Percentiles rank a stretch among this genome's conserved stretches.
Conservation (phyloP, 768 basidiomycete species). For the Mrakia frigida region DNA sequence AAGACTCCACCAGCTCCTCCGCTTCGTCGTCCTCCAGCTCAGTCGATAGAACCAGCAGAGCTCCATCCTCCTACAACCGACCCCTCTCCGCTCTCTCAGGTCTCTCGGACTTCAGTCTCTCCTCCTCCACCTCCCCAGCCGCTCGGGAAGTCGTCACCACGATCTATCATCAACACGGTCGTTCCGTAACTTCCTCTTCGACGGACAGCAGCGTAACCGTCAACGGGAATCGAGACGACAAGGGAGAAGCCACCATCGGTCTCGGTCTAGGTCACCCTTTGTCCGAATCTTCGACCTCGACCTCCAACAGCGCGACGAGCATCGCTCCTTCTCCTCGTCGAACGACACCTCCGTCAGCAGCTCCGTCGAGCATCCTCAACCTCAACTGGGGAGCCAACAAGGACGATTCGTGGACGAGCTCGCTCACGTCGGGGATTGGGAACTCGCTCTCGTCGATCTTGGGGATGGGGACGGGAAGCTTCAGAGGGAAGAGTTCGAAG, state of each 20-base stretch:
- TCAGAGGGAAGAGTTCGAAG: conserved; percentile 34
- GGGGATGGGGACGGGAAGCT: conserved; percentile 42
- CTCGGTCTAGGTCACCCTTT: neutral
- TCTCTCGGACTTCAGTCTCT: neutral
- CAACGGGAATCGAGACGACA: neutral
- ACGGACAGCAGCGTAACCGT: neutral
- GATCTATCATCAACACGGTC: neutral
- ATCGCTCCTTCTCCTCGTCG: neutral
- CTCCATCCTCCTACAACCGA: conserved; percentile 9
- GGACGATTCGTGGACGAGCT: conserved; percentile 58
- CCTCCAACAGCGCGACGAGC: neutral
- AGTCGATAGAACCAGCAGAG: neutral
- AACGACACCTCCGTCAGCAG: conserved; percentile 11
- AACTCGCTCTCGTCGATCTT: conserved; percentile 60
- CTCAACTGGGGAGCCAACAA: conserved; percentile 46
- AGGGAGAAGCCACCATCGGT: neutral
- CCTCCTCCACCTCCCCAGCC: neutral
- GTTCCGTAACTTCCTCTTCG: neutral
- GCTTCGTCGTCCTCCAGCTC: neutral
- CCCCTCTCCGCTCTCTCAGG: conserved; percentile 8
- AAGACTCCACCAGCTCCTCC: neutral
- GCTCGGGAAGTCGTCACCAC: neutral
- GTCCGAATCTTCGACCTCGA: neutral
- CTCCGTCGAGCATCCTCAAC: conserved; percentile 43
- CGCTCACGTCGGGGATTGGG: conserved; percentile 54